phyloP scores from a whole-genome alignment of 495 filamentous ascomycete species.

The Ascobolus immersus region DNA sequence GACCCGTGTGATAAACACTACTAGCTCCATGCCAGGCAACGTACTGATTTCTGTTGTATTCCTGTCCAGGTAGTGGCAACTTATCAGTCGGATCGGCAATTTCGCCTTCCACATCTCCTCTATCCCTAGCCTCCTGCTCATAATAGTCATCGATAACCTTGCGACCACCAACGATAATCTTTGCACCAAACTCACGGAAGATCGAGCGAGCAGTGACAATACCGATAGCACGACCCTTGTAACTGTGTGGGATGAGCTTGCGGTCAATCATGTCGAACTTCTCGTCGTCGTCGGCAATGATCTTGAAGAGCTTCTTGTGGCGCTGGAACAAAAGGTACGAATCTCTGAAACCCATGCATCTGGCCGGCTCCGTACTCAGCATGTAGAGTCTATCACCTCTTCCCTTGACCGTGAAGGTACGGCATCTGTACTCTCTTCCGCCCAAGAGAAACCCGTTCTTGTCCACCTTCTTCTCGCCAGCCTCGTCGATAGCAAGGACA shows the following conservation, averaged over 20 bases:
- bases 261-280: conserved; percentile 86
- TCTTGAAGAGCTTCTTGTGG: conserved; percentile 81
- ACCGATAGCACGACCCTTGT: conserved; percentile 93
- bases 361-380: conserved; percentile 87
- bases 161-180: conserved; percentile 74
- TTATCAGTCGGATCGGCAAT: conserved; percentile 66
- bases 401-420: conserved; percentile 68
- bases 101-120: conserved; percentile 71
- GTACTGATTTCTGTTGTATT: conserved; percentile 86
- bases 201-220: conserved; percentile 91
- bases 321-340: conserved; percentile 97
- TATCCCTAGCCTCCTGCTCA: conserved; percentile 44
- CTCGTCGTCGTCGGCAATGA: conserved; percentile 76
- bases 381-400: conserved; percentile 80
- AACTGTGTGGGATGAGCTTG: conserved; percentile 82
- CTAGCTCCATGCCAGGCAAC: conserved; percentile 96
- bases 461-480: conserved; percentile 82
- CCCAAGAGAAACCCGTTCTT: conserved; percentile 56
- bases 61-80: conserved; percentile 39
- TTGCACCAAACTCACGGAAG: conserved; percentile 84
- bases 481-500: conserved; percentile 57
- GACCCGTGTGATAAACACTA: conserved; percentile 69
- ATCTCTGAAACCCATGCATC: conserved; percentile 89
- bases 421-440: conserved; percentile 74
- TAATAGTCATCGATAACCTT: conserved; percentile 79